A percentile compares a stretch with the other conserved stretches of the same genome.
These are phyloP conservation scores for Dictyostelium discoideum DNA, from an alignment of 78 protist genomes.

Conservation along the genomic window dicty_2.7 NC_007088.5:2789501-2790000, in stretches of 20 bases:
- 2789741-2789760: background rate
- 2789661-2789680: background rate
- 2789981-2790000: conserved; percentile 41
- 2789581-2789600: background rate
- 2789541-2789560: background rate
- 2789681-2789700: conserved; percentile 8
- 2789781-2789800: background rate
- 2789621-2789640: background rate
- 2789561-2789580: background rate
- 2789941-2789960: conserved; percentile 40
- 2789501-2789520: background rate
- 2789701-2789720: conserved; percentile 6
- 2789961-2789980: conserved; percentile 59
- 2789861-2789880: conserved; percentile 3
- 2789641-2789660: background rate
- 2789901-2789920: background rate
- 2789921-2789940: background rate
- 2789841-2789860: conserved; percentile 14
- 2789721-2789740: conserved; percentile 1
- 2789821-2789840: background rate
- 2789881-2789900: too few species aligned
- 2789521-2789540: background rate
- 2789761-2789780: background rate
- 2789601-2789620: background rate
- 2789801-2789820: conserved; percentile 16